Base-by-base conservation (phyloP, 1,139 yeast species). In the Nematodospora anomalae region DNA sequence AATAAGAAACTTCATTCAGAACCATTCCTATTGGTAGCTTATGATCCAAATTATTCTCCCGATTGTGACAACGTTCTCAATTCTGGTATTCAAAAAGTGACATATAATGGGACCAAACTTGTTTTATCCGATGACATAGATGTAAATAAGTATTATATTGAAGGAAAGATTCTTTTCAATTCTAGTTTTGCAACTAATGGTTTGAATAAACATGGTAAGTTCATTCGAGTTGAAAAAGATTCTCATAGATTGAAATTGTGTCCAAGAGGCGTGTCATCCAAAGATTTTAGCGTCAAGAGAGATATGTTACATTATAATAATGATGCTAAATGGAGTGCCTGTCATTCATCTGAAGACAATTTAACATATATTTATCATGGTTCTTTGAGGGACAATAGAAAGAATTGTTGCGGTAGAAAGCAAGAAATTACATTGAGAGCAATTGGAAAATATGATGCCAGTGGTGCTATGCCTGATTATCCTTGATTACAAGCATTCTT, bases 401-500 rank as follows among this genome's bases (percentile, higher is more conserved):
- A 16, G 22, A 30, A 15, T 29, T 41, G 45, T 24, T 16, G 24
- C 14, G 16, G 30, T 3, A 27, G 35, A 20, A 40, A 37, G 3
- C 29, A 31, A 6, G 32, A 35, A 12, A 33, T 41, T 29, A 18
- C 18, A 5, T 29, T 41, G 22, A 30, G 32, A 16, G 25, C 38
- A 5, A 9, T 39, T 29, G 45, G 45, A 6, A 40, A 36, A 16
- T 28, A 35, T 18, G 40, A 41, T 27, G 20, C 30, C 6, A 16
- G 28, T 23, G 44, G 44, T 16, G 35, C 44, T 6, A 20, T 41
- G 10, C 42, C 44, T 12, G 39, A 41, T 26, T 41, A 28, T 24
- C 37, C 44, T 18, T 18, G 21, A 18, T 8, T 18, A 8, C 6
- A 18, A 6, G 8, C n/a, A n/a, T n/a, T n/a, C n/a, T n/a, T n/a